Evolutionary conservation across 805 yeast genomes (phyloP), one percentile per base, ranked within the genome.

Genomic region (Tetrapisispora taiwanensis): DNA sequence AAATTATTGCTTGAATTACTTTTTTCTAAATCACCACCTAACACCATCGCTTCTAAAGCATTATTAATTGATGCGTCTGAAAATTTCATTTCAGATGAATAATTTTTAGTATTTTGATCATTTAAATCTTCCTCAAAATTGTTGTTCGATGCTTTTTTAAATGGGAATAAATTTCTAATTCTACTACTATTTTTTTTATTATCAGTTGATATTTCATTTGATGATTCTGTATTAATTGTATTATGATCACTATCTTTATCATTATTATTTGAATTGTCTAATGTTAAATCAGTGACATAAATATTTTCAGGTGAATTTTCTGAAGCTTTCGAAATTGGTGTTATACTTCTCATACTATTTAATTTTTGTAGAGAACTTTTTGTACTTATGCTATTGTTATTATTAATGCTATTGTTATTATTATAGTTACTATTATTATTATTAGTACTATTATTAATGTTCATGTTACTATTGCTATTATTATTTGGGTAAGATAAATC

Each of bases 141-240:
- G 19, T 39, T 43, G 14, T 49, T 48, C 3, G 32, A n/a, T 39
- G 60, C 59, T 47, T 66, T 68, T 41, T 74, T 66, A 59, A 79
- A 78, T 8, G 84, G 78, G 57, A 80, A 79, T 26, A 78, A 66
- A 46, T 79, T 75, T 58, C 81, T 67, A 68, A 76, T 79, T 54
- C 39, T 36, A 20, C 30, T 36, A 15, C 74, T 76, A 36, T 58
- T 59, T 47, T 66, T 71, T 15, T 30, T 39, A 28, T 15, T 34
- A 5, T 43, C 46, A 20, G 10, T 15, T 8, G 18, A 14, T 3
- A 10, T 7, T 2, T 27, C 39, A 27, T 32, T 32, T 9, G 19
- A 6, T 12, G 37, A 24, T 10, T 36, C 39, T 6, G 17, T 15
- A 14, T 35, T 28, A 8, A 9, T 8, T 18, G 10, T 10, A 18